Evolutionary conservation across 768 basidiomycete genomes (phyloP).

Genomic region (Lactifluus piperatus): DNA sequence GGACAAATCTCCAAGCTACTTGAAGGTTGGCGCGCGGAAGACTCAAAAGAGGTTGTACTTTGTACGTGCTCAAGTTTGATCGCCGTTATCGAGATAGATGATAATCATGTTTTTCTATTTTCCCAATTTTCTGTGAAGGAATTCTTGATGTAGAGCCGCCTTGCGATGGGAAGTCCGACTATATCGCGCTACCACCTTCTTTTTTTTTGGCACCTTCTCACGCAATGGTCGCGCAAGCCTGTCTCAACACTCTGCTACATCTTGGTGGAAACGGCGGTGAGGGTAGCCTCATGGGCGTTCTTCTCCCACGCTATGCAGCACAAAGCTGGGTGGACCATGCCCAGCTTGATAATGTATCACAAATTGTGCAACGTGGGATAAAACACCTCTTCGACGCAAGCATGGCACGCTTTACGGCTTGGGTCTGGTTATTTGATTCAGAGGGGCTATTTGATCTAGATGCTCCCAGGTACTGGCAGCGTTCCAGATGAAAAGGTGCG

Average conservation of each 20-base stretch:
- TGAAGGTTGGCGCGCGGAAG: not conserved
- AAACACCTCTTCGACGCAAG: not conserved
- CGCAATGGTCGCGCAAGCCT: not conserved
- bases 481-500: too few species aligned
- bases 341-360: not conserved
- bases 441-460: too few species aligned
- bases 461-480: too few species aligned
- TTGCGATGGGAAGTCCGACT: not conserved
- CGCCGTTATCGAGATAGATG: not conserved
- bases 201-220: not conserved
- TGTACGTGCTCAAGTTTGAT: not conserved
- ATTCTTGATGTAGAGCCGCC: not conserved
- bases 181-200: not conserved
- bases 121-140: slow-evolving; percentile 8
- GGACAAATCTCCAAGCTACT: not conserved
- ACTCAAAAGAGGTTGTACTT: not conserved
- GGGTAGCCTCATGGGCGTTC: not conserved
- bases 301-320: not conserved
- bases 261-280: not conserved
- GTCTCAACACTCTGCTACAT: not conserved
- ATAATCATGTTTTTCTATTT: not conserved
- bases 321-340: not conserved
- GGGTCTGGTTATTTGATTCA: not conserved
- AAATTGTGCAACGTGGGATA: not conserved
- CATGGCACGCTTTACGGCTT: not conserved